phyloP scores from a whole-genome alignment of 441 rosid species.

The Daphne laureola region DNA sequence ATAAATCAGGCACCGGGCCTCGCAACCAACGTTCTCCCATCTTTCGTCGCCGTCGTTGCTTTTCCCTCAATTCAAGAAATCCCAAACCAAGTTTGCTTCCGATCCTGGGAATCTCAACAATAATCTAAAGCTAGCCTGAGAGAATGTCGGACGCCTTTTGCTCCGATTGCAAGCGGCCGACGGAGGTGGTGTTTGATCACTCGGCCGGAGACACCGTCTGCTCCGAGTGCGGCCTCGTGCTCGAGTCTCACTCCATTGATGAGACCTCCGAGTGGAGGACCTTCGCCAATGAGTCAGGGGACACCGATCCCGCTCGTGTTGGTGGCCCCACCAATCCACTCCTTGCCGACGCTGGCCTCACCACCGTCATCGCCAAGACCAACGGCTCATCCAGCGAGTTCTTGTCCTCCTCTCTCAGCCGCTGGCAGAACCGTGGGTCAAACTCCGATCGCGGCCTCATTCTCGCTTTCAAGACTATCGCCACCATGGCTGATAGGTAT shows the following conservation, averaged over 20 bases:
- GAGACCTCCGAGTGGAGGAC: conserved; percentile 19
- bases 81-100: no score
- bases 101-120: no score
- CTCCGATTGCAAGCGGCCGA: background rate
- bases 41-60: no score
- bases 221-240: background rate
- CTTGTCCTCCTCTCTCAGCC: conserved; percentile 5
- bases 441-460: conserved; percentile 28
- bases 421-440: conserved; percentile 12
- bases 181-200: no score
- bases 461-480: conserved; percentile 37
- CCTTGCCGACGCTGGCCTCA: conserved; percentile 14
- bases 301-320: conserved; percentile 19
- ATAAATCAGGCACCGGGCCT: no score
- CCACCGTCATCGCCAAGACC: conserved; percentile 14
- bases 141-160: background rate
- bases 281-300: conserved; percentile 16
- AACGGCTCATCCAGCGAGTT: conserved; percentile 13
- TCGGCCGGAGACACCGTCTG: no score
- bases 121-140: no score
- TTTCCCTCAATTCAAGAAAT: no score
- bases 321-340: conserved; percentile 17
- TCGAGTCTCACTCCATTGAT: conserved; percentile 12
- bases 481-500: conserved; percentile 39
- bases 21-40: no score